Conservation (phyloP, 129 eudicot genomes). For the Apium graveolens region DNA sequence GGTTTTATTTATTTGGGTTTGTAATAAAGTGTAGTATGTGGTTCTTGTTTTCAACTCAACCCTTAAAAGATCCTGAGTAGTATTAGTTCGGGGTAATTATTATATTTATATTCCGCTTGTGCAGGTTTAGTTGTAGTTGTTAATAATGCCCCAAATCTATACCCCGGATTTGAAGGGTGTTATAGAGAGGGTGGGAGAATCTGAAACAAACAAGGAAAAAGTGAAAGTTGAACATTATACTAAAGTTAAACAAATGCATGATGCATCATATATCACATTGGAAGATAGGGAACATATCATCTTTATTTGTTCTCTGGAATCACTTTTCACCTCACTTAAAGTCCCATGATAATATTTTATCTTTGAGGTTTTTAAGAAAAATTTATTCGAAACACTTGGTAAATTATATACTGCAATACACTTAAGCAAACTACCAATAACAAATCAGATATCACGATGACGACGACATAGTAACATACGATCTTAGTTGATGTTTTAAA, state of each 20-base stretch:
- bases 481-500: background rate
- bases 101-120: no score
- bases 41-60: no score
- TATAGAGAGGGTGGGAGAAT: slow-evolving; percentile 7
- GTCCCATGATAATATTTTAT: slow-evolving; percentile 10
- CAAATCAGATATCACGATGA: background rate
- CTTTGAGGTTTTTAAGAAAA: slow-evolving; percentile 8
- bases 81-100: no score
- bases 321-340: slow-evolving; percentile 24
- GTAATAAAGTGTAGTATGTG: no score
- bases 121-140: no score
- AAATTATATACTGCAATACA: background rate
- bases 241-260: background rate
- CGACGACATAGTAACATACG: background rate
- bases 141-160: no score
- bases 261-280: slow-evolving; percentile 12
- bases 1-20: no score
- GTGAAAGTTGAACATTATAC: background rate
- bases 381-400: background rate
- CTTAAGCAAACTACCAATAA: background rate
- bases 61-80: no score
- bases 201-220: background rate
- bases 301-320: slow-evolving; percentile 31
- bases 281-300: slow-evolving; percentile 18
- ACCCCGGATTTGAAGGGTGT: no score